Percentiles rank a stretch among this genome's conserved stretches.
These are phyloP conservation scores for Tetraselmis striata DNA, from an alignment of 139 green algal genomes.

Conservation along the genomic window DNA sequence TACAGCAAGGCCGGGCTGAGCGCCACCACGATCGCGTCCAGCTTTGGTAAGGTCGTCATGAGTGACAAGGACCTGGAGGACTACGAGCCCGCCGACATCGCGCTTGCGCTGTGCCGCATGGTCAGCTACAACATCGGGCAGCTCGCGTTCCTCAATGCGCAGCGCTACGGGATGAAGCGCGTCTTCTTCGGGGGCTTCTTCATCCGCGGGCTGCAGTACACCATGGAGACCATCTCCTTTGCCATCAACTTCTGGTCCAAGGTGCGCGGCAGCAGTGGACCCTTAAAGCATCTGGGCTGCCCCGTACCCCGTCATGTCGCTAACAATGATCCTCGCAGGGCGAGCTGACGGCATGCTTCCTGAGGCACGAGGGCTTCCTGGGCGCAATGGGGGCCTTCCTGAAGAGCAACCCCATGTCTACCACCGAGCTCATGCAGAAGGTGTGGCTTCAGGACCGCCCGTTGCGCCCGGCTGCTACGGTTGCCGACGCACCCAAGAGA, in stretches of 20 bases:
- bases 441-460: not conserved
- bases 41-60: slow-evolving; percentile 86
- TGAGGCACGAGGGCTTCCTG: slow-evolving; percentile 96
- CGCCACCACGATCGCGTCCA: slow-evolving; percentile 88
- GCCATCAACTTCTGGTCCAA: slow-evolving; percentile 96
- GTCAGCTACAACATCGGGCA: slow-evolving; percentile 98
- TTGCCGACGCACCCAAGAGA: no score
- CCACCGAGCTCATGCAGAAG: not conserved
- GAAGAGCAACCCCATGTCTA: slow-evolving; percentile 63
- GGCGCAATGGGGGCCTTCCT: slow-evolving; percentile 94
- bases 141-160: slow-evolving; percentile 79
- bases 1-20: slow-evolving; percentile 88
- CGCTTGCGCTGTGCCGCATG: slow-evolving; percentile 87
- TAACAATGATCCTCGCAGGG: no score
- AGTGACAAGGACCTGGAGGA: slow-evolving; percentile 70
- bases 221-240: slow-evolving; percentile 98
- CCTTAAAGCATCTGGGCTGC: no score
- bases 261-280: no score
- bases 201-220: slow-evolving; percentile 97
- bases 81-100: slow-evolving; percentile 85
- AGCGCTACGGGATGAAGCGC: slow-evolving; percentile 79
- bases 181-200: slow-evolving; percentile 98
- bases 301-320: no score
- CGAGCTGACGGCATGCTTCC: slow-evolving; percentile 90
- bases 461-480: no score